Conservation (phyloP, 257 asterid genomes). For the Primulina huaijiensis region DNA sequence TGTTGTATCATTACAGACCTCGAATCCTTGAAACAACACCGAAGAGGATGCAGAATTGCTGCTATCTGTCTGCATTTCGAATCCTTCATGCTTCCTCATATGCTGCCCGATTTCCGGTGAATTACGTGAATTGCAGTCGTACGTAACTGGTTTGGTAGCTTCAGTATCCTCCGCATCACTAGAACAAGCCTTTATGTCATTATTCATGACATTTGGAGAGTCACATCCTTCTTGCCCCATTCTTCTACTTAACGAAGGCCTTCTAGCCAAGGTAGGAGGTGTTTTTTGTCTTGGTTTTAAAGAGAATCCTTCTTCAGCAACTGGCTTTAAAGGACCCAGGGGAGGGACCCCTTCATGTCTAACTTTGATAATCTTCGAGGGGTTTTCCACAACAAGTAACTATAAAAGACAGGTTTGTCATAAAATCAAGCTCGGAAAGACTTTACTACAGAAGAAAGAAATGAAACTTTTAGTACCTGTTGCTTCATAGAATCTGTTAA, state of each 20-base stretch:
- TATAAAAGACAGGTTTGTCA: conserved; percentile 33
- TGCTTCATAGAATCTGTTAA: conserved; percentile 61
- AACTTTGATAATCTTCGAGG: conserved; percentile 62
- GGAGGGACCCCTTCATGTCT: conserved; percentile 64
- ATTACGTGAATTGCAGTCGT: conserved; percentile 26
- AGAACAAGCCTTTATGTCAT: conserved; percentile 29
- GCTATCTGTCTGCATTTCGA: conserved; percentile 52
- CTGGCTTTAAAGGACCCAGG: conserved; percentile 42
- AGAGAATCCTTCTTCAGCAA: conserved; percentile 52
- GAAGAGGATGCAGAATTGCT: conserved; percentile 77
- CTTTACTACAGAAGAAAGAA: conserved; percentile 4
- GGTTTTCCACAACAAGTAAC: conserved; percentile 57
- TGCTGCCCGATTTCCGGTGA: conserved; percentile 41
- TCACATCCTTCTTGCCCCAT: conserved; percentile 43
- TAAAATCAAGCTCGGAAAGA: conserved; percentile 4
- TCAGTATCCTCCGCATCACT: conserved; percentile 40
- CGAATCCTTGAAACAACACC: conserved; percentile 71
- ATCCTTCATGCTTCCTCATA: conserved; percentile 34
- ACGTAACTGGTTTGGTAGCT: conserved; percentile 32
- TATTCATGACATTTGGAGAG: conserved; percentile 33
- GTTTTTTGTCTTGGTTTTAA: conserved; percentile 52
- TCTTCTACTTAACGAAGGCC: conserved; percentile 54
- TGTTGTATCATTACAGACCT: conserved; percentile 55
- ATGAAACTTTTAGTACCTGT: conserved; percentile 47
- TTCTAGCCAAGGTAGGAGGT: conserved; percentile 50